These are phyloP conservation scores for Diaporthe sp. DNA, from an alignment of 2,329 filamentous ascomycete species.

Conservation along the genomic window DNA sequence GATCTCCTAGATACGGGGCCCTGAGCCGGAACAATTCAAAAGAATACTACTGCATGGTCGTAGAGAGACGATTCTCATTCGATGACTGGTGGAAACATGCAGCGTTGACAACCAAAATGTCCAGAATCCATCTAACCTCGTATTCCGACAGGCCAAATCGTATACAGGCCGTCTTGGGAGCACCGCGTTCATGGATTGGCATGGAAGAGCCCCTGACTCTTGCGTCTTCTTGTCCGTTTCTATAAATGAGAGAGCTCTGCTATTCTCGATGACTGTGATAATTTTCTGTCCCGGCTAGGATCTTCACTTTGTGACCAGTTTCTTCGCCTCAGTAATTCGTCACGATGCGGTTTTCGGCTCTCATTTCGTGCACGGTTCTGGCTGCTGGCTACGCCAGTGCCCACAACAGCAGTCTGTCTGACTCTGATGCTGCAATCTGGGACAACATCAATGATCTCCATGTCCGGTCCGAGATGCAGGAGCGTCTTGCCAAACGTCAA, in stretches of 20 bases:
- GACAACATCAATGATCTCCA: not conserved
- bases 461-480: constrained; percentile 18
- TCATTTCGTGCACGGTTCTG: constrained; percentile 2
- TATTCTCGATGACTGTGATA: not conserved
- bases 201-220: not conserved
- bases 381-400: constrained; percentile 8
- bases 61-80: not conserved
- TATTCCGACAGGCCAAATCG: not conserved
- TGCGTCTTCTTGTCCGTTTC: not conserved
- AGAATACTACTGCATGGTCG: not conserved
- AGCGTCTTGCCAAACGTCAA: constrained; percentile 10
- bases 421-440: constrained; percentile 3
- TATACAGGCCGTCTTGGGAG: not conserved
- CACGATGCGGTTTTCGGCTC: not conserved
- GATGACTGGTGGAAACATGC: constrained; percentile 18
- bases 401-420: constrained; percentile 15
- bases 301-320: not conserved
- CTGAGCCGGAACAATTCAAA: constrained; percentile 2
- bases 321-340: not conserved
- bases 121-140: not conserved
- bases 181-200: too few relatives aligned
- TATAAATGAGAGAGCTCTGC: constrained; percentile 7
- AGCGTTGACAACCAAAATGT: not conserved
- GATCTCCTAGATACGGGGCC: not conserved
- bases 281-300: not conserved